phyloP scores from a whole-genome alignment of 1,139 yeast species.

The Pichia inconspicua region DNA sequence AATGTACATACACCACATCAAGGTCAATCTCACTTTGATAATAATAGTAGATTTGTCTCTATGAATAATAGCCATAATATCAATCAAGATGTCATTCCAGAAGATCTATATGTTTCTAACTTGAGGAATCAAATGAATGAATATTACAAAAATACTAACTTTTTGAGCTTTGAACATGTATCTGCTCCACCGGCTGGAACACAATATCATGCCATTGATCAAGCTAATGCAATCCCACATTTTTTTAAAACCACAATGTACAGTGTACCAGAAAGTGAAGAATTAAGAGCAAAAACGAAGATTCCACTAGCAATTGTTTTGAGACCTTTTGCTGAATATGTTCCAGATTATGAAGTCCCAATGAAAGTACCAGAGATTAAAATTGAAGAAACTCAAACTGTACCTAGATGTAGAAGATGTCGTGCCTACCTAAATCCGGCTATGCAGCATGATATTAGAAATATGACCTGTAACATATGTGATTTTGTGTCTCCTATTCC shows the following conservation, averaged over 20 bases:
- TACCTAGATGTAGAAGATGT: slow-evolving; percentile 87
- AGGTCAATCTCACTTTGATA: not conserved
- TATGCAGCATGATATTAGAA: slow-evolving; percentile 44
- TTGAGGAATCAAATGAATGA: slow-evolving; percentile 50
- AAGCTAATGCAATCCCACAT: slow-evolving; percentile 78
- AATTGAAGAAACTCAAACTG: slow-evolving; percentile 50
- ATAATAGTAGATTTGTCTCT: not conserved
- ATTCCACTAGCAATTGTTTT: slow-evolving; percentile 76
- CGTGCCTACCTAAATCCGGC: slow-evolving; percentile 84
- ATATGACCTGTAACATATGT: slow-evolving; percentile 82
- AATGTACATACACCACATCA: not conserved
- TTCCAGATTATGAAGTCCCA: slow-evolving; percentile 24
- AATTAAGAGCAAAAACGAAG: slow-evolving; percentile 59
- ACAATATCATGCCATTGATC: slow-evolving; percentile 63
- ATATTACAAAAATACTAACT: slow-evolving; percentile 40
- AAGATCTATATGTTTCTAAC: slow-evolving; percentile 40
- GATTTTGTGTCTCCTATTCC: slow-evolving; percentile 70
- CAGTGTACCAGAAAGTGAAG: slow-evolving; percentile 71
- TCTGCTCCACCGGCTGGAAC: slow-evolving; percentile 80
- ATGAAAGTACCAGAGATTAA: slow-evolving; percentile 64
- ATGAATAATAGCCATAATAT: slow-evolving; percentile 4
- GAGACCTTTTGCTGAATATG: slow-evolving; percentile 72
- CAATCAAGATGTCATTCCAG: slow-evolving; percentile 10
- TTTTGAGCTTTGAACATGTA: slow-evolving; percentile 65
- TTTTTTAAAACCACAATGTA: slow-evolving; percentile 76